Conservation (phyloP, 768 basidiomycete species). For the Boletellus ananiceps region DNA sequence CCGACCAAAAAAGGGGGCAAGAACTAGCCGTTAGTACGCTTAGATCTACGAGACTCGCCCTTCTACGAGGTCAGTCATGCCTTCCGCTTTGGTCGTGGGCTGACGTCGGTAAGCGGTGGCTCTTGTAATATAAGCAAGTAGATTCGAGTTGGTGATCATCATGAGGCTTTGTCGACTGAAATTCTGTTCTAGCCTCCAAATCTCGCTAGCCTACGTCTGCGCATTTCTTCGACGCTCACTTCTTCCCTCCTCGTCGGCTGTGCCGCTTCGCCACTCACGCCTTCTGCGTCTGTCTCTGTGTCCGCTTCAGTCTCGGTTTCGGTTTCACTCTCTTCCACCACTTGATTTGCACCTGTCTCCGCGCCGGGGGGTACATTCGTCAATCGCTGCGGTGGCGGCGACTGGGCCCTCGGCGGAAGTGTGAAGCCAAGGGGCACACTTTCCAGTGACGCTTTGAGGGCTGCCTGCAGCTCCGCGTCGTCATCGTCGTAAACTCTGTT, state of each 20-base stretch:
- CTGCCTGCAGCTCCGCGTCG: conserved; percentile 83
- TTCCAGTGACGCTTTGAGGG: conserved; percentile 78
- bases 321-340: conserved; percentile 10
- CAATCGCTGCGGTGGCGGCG: conserved; percentile 16
- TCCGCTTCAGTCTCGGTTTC: conserved; percentile 37
- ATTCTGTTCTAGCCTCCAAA: conserved; percentile 42
- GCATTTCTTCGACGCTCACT: conserved; percentile 61
- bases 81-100: too few species aligned
- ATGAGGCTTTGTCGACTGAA: not conserved
- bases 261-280: not conserved
- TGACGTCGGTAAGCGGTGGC: too few species aligned
- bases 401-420: conserved; percentile 24
- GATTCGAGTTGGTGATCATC: not conserved
- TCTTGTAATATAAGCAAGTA: not conserved
- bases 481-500: conserved; percentile 77
- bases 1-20: too few species aligned
- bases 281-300: conserved; percentile 32
- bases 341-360: conserved; percentile 8
- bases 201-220: conserved; percentile 55
- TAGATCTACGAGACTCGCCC: too few species aligned
- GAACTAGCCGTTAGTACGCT: too few species aligned
- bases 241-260: conserved; percentile 28
- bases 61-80: too few species aligned
- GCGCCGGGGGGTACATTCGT: conserved; percentile 1
- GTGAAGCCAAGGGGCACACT: conserved; percentile 51